These are phyloP conservation scores for Colletotrichum neosansevieriae DNA, from an alignment of 2,329 filamentous ascomycete genomes.

Conservation along the genomic window DNA sequence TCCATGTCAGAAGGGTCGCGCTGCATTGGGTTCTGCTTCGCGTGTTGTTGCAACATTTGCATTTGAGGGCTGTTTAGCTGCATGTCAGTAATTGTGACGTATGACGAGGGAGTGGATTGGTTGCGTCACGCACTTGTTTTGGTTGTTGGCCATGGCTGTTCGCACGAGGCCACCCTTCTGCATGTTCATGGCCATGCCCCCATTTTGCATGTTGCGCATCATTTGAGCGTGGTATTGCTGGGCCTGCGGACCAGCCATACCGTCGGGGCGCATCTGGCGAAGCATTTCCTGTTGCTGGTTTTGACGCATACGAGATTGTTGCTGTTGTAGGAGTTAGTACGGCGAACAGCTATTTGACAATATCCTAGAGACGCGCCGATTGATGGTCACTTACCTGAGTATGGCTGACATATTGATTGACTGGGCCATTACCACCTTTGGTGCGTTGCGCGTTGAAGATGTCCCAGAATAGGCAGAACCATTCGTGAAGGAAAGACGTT, in stretches of 20 bases:
- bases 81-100: slow-evolving; percentile 32
- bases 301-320: slow-evolving; percentile 79
- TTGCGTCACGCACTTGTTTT: slow-evolving; percentile 70
- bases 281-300: slow-evolving; percentile 82
- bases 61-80: slow-evolving; percentile 70
- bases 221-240: slow-evolving; percentile 70
- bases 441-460: slow-evolving; percentile 87
- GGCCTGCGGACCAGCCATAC: slow-evolving; percentile 59
- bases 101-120: background rate
- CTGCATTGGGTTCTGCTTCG: slow-evolving; percentile 86
- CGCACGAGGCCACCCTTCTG: slow-evolving; percentile 75
- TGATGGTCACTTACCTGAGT: slow-evolving; percentile 75
- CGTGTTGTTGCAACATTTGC: slow-evolving; percentile 73
- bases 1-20: slow-evolving; percentile 90
- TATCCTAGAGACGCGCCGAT: background rate
- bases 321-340: slow-evolving; percentile 52
- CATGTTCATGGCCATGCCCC: slow-evolving; percentile 67
- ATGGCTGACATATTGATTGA: slow-evolving; percentile 82
- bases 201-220: slow-evolving; percentile 76
- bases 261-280: slow-evolving; percentile 74
- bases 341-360: slow-evolving; percentile 42
- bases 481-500: slow-evolving; percentile 92
- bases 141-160: slow-evolving; percentile 83
- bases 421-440: slow-evolving; percentile 71
- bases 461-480: slow-evolving; percentile 98